Conservation (phyloP, 2,329 filamentous ascomycete genomes). For the Pseudocercospora macadamiae region DNA sequence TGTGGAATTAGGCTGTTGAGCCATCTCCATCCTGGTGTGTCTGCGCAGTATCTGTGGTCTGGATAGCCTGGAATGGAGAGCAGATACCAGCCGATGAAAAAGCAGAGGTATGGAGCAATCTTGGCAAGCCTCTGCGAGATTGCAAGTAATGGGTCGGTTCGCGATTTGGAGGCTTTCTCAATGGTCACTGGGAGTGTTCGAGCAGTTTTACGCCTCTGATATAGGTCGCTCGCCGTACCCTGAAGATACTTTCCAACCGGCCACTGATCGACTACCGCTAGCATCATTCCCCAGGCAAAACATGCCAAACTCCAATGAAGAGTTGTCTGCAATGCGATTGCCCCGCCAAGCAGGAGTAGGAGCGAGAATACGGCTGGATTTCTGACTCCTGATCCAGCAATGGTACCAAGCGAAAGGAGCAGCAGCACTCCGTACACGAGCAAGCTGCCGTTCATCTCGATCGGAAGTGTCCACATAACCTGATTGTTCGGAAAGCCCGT, state of each 20-base stretch:
- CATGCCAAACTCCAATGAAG: conserved; percentile 4
- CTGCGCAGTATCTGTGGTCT: conserved; percentile 26
- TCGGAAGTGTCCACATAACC: conserved; percentile 19
- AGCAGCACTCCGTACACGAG: conserved; percentile 15
- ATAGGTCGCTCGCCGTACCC: neutral
- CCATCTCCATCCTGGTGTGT: conserved; percentile 62
- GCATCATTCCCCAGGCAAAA: conserved; percentile 5
- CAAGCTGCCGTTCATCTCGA: conserved; percentile 6
- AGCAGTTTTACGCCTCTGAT: neutral
- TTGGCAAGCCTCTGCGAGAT: neutral
- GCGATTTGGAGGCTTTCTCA: neutral
- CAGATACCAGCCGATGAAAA: conserved; percentile 18
- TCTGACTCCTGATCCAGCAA: conserved; percentile 2
- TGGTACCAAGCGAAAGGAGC: conserved; percentile 8
- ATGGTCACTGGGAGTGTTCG: neutral
- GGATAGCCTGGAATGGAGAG: conserved; percentile 9
- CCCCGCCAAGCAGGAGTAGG: conserved; percentile 5
- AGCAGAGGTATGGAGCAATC: neutral
- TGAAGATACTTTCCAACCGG: neutral
- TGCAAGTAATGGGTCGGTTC: neutral
- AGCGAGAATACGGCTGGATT: conserved; percentile 24
- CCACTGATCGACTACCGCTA: conserved; percentile 9
- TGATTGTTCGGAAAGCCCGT: conserved; percentile 19
- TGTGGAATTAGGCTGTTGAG: neutral
- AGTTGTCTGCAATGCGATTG: conserved; percentile 2